phyloP scores from a whole-genome alignment of 2,329 filamentous ascomycete species.

The Cercospora sp. region DNA sequence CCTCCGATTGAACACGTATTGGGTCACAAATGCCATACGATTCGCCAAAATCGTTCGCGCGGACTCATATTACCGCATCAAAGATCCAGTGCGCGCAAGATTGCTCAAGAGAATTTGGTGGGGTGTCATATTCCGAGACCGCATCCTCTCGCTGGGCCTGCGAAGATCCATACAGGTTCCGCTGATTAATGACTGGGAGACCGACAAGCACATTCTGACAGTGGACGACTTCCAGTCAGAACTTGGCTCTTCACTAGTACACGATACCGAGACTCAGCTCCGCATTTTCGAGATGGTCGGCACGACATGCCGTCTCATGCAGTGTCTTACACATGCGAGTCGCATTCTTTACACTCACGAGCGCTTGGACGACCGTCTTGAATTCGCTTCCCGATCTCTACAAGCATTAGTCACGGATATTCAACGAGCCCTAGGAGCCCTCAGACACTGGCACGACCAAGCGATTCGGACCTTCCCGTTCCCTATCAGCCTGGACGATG shows the following conservation, averaged over 20 bases:
- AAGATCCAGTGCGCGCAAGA: constrained; percentile 21
- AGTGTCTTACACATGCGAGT: constrained; percentile 23
- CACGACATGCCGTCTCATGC: constrained; percentile 25
- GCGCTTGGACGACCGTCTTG: constrained; percentile 25
- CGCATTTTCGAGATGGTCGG: constrained; percentile 25
- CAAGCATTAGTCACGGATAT: constrained; percentile 21
- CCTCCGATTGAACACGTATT: constrained; percentile 27
- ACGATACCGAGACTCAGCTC: constrained; percentile 28
- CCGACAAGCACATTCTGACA: constrained; percentile 23
- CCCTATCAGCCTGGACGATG: constrained; percentile 26
- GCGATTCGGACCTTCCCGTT: constrained; percentile 26
- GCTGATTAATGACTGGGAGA: constrained; percentile 23
- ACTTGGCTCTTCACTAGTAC: constrained; percentile 26
- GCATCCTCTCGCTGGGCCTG: constrained; percentile 25
- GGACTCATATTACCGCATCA: constrained; percentile 23
- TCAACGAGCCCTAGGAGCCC: constrained; percentile 18
- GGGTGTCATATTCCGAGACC: constrained; percentile 27
- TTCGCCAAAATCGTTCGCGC: constrained; percentile 27
- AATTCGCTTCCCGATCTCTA: constrained; percentile 20
- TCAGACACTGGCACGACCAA: constrained; percentile 27
- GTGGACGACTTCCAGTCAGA: constrained; percentile 26
- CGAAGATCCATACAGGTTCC: constrained; percentile 22
- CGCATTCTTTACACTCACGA: constrained; percentile 26
- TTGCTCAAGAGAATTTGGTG: constrained; percentile 29
- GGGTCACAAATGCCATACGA: constrained; percentile 28